A percentile compares a stretch with the other conserved stretches of the same genome.
Conservation (phyloP, 768 basidiomycete genomes). For the Tremella fuciformis region DNA sequence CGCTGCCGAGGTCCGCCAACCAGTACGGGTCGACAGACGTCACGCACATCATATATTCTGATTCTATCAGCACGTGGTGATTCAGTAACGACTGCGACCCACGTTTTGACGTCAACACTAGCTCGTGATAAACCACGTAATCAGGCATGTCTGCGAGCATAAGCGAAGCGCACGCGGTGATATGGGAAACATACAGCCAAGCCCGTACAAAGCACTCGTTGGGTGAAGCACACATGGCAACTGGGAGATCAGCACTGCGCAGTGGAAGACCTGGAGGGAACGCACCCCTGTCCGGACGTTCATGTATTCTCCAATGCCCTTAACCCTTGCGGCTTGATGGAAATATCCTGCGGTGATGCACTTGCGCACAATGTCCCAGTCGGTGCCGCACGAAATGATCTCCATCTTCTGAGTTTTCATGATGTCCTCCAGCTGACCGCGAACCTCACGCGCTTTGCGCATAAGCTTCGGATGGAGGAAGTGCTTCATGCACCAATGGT, state of each 20-base stretch:
- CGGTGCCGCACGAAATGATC: slow-evolving; percentile 82
- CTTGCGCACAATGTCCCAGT: slow-evolving; percentile 91
- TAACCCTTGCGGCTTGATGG: slow-evolving; percentile 96
- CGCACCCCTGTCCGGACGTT: slow-evolving; percentile 79
- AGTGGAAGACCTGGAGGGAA: neutral
- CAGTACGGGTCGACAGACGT: slow-evolving; percentile 96
- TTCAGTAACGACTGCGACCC: slow-evolving; percentile 1
- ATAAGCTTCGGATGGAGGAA: slow-evolving; percentile 95
- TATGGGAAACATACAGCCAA: slow-evolving; percentile 69
- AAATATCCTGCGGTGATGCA: slow-evolving; percentile 97
- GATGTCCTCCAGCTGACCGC: slow-evolving; percentile 93
- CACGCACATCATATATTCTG: slow-evolving; percentile 95
- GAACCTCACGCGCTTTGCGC: slow-evolving; percentile 90
- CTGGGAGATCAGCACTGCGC: slow-evolving; percentile 6
- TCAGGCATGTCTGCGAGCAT: slow-evolving; percentile 74
- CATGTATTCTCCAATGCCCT: slow-evolving; percentile 98
- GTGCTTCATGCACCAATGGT: slow-evolving; percentile 91
- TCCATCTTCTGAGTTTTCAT: slow-evolving; percentile 99
- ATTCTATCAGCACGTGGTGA: slow-evolving; percentile 21
- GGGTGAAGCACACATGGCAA: slow-evolving; percentile 94
- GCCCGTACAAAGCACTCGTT: slow-evolving; percentile 90
- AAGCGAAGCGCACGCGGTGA: slow-evolving; percentile 16
- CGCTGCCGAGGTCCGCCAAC: slow-evolving; percentile 95
- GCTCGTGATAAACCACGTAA: slow-evolving; percentile 94
- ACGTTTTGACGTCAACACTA: slow-evolving; percentile 71